A percentile compares a stretch with the other conserved stretches of the same genome.
Conservation (phyloP, 192 early-diverging fungal species). For the Piromyces sp. region DNA sequence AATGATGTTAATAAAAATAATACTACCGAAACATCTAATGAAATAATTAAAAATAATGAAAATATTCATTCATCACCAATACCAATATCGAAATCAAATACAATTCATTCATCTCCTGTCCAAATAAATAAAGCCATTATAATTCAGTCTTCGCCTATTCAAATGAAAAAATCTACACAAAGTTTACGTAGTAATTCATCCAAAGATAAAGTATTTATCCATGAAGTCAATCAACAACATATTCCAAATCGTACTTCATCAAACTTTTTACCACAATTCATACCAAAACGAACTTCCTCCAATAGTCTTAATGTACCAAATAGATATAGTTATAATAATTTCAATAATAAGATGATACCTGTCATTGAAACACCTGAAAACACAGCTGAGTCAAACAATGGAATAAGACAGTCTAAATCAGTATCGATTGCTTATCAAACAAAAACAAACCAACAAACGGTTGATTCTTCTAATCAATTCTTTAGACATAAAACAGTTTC, state of each 20-base stretch:
- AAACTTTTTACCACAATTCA: background rate
- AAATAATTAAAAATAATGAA: no score
- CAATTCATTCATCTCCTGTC: no score
- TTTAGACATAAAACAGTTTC: background rate
- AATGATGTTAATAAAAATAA: no score
- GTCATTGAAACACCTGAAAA: background rate
- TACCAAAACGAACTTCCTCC: background rate
- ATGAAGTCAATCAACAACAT: background rate
- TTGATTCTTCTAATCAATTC: background rate
- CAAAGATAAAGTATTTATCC: background rate
- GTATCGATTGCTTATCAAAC: background rate
- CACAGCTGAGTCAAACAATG: background rate
- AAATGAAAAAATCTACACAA: no score
- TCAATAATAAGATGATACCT: no score
- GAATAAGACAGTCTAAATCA: background rate
- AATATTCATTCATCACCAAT: no score
- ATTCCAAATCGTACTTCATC: background rate
- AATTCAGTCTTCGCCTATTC: no score
- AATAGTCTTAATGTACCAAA: background rate
- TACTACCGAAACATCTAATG: no score
- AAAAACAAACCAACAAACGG: background rate
- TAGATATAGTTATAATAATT: background rate
- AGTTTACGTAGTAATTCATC: no score
- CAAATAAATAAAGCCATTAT: no score
- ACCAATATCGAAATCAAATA: no score